Evolutionary conservation across 1,139 yeast genomes (phyloP), one percentile per base, ranked within the genome.

Genomic region (Nadsonia starkeyi-henricii): DNA sequence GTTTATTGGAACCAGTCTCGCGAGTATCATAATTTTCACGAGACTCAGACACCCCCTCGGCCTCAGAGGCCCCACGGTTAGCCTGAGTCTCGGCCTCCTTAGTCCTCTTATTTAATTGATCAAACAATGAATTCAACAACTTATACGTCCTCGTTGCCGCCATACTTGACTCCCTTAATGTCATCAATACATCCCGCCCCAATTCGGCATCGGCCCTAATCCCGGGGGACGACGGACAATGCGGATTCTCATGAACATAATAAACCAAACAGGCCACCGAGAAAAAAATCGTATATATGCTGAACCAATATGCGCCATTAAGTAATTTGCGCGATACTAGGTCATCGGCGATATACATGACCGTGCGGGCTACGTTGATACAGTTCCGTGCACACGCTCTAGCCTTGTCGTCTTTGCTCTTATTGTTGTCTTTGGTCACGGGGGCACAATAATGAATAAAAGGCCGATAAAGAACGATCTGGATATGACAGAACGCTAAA

Each of bases 271-370:
- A 85, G 0, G 96, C 95, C 49, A 88, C 88, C 2, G 95, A 81
- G 62, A 85, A 88, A 62, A 88, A 88, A n/a, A 88, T 82, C 0
- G 96, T 85, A 62, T 88, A 88, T 64, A 84, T 82, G 17, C 93
- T 81, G 61, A 86, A 88, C 96, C 96, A 86, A 62, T 88, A 88
- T 1, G 95, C 85, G 1, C 96, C 96, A 53, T 84, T 78, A 50
- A 88, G 69, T 59, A 85, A 72, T 52, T 82, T 74, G 53, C 79
- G 79, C 54, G 78, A 77, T 53, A 84, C 78, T 85, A 88, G 78
- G 56, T 84, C 91, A 60, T 84, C 81, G 0, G 95, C 91, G 52
- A 86, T 64, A 56, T 83, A 81, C 17, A 88, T 89, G 30, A 84
- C 95, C 56, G 84, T 77, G 55, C 95, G 71, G 0, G 96, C 91